Evolutionary conservation across 768 basidiomycete genomes (phyloP).

Genomic region (Tricholoma bakamatsutake): DNA sequence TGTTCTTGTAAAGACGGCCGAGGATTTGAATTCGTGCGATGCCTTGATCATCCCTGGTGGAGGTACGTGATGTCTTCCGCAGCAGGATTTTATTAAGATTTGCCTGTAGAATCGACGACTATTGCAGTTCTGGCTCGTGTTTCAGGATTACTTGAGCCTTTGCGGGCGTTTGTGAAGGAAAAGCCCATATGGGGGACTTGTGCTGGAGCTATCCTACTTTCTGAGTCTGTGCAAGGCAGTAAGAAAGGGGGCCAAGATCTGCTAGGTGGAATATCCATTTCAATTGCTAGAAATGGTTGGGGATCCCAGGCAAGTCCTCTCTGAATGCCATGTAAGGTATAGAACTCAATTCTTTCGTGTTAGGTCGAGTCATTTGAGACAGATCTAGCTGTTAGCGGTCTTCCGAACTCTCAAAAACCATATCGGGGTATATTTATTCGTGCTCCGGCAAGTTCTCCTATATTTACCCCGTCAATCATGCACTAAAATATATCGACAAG

Average conservation of each 20-base stretch:
- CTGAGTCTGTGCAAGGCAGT: constrained; percentile 64
- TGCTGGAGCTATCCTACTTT: constrained; percentile 88
- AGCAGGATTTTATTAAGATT: neutral
- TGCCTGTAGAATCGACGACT: constrained; percentile 75
- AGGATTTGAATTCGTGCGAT: constrained; percentile 72
- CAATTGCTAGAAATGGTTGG: constrained; percentile 86
- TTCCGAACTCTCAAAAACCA: constrained; percentile 52
- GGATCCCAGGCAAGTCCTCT: constrained; percentile 69
- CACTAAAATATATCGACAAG: constrained; percentile 27
- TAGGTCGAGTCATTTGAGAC: constrained; percentile 92
- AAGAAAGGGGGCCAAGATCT: constrained; percentile 89
- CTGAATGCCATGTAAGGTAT: neutral
- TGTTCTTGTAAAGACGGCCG: constrained; percentile 62
- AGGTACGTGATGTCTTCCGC: constrained; percentile 35
- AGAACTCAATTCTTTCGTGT: neutral
- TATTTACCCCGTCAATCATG: neutral
- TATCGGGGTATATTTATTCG: constrained; percentile 92
- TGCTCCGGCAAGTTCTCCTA: constrained; percentile 59
- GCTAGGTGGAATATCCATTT: constrained; percentile 72
- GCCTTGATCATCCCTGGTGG: constrained; percentile 94
- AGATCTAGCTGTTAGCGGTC: constrained; percentile 55
- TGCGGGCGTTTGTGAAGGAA: constrained; percentile 60
- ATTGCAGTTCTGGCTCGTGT: constrained; percentile 74
- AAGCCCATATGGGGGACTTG: constrained; percentile 95
- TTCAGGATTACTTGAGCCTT: constrained; percentile 74